These are phyloP conservation scores for Lolium multiflorum DNA, from an alignment of 176 grass and related monocot species.

Conservation along the genomic window DNA sequence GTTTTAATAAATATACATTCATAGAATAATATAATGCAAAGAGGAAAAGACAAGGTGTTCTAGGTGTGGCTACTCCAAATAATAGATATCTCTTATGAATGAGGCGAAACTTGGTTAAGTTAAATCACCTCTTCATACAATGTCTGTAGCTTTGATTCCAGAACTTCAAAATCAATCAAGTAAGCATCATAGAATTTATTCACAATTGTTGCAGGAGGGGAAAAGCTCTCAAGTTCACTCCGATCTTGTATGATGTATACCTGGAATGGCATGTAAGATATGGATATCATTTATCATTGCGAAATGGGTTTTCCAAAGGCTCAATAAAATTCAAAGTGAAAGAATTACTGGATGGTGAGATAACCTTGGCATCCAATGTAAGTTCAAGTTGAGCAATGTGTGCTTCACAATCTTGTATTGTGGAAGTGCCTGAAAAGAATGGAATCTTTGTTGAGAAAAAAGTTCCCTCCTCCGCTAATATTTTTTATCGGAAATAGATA, in stretches of 20 bases:
- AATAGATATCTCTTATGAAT: constrained; percentile 24
- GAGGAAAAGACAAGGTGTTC: not conserved
- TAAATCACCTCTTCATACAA: constrained; percentile 54
- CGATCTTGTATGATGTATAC: constrained; percentile 58
- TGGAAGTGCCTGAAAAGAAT: constrained; percentile 47
- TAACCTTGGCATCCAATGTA: constrained; percentile 60
- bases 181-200: constrained; percentile 67
- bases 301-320: constrained; percentile 34
- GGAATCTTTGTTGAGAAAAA: constrained; percentile 13
- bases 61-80: constrained; percentile 29
- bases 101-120: constrained; percentile 29
- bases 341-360: constrained; percentile 14
- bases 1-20: constrained; percentile 26
- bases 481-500: not conserved
- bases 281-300: not conserved
- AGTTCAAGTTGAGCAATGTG: constrained; percentile 64
- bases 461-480: not conserved
- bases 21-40: constrained; percentile 2
- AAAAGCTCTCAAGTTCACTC: constrained; percentile 55
- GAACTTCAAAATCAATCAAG: constrained; percentile 51
- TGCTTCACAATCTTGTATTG: constrained; percentile 51
- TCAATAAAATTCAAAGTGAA: constrained; percentile 19
- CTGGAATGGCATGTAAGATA: constrained; percentile 48
- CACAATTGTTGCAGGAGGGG: constrained; percentile 49
- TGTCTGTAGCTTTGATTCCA: constrained; percentile 54